A percentile compares a stretch with the other conserved stretches of the same genome.
phyloP scores from a whole-genome alignment of 768 basidiomycete genomes.

The Hysterangium stoloniferum region DNA sequence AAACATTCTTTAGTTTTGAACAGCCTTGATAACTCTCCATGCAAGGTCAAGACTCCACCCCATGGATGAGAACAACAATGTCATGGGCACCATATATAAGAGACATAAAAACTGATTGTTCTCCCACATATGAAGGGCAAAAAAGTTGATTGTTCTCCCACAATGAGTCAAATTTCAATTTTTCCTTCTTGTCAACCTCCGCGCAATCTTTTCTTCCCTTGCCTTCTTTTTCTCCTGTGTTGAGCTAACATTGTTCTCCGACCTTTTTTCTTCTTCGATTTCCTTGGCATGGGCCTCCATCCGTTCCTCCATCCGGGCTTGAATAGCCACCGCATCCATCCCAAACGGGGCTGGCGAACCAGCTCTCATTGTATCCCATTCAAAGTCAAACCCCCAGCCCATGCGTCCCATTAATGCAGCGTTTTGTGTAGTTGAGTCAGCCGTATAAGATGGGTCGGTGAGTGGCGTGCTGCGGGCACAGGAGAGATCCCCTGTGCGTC shows the following conservation, averaged over 20 bases:
- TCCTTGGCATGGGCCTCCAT: conserved; percentile 47
- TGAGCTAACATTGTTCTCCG: conserved; percentile 51
- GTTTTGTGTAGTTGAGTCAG: conserved; percentile 9
- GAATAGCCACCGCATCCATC: conserved; percentile 31
- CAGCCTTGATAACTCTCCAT: too few species aligned
- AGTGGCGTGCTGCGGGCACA: conserved; percentile 37
- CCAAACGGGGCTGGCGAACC: conserved; percentile 15
- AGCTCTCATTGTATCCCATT: conserved; percentile 42
- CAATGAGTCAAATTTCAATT: too few species aligned
- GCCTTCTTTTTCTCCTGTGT: conserved; percentile 64
- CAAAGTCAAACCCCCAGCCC: conserved; percentile 84
- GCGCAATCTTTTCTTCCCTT: conserved; percentile 32
- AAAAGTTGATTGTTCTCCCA: too few species aligned
- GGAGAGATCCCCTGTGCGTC: conserved; percentile 59
- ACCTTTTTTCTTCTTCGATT: conserved; percentile 41
- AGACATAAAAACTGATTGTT: too few species aligned
- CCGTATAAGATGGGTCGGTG: conserved; percentile 13
- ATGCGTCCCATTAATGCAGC: conserved; percentile 25
- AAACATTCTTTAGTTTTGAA: too few species aligned
- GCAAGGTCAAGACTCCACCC: too few species aligned
- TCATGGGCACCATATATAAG: too few species aligned
- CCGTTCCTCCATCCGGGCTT: conserved; percentile 62
- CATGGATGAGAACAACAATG: too few species aligned
- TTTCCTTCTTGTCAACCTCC: not conserved
- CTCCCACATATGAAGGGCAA: too few species aligned